Percentiles rank a stretch among this genome's conserved stretches.
Evolutionary conservation across 768 basidiomycete species (phyloP).

Genomic region (Nidularia sp.): DNA sequence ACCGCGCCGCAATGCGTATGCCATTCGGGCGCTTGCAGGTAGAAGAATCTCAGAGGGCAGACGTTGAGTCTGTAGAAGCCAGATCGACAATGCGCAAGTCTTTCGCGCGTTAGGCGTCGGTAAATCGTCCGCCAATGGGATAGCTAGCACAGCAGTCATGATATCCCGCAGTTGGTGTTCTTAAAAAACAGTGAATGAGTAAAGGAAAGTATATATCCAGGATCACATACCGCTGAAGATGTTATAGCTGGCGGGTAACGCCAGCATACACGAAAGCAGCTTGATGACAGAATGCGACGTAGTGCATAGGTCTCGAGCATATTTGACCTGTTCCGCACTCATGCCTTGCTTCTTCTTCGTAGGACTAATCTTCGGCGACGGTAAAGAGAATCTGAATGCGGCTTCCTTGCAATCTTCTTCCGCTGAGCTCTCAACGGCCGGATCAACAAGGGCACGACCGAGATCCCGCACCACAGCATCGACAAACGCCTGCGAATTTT

Average conservation of each 20-base stretch:
- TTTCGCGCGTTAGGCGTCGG: conserved; percentile 87
- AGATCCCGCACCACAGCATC: conserved; percentile 67
- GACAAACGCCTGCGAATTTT: conserved; percentile 46
- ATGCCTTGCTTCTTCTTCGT: conserved; percentile 65
- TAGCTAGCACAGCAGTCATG: conserved; percentile 61
- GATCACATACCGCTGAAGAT: conserved; percentile 55
- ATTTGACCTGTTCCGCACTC: conserved; percentile 73
- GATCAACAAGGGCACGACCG: conserved; percentile 59
- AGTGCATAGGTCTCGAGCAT: conserved; percentile 75
- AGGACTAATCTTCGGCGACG: conserved; percentile 70
- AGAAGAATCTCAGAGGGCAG: conserved; percentile 58
- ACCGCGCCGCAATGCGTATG: conserved; percentile 68
- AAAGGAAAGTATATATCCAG: conserved; percentile 5
- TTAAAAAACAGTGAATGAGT: conserved; percentile 31
- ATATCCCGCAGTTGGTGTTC: conserved; percentile 51
- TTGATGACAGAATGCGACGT: conserved; percentile 68
- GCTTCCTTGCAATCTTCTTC: conserved; percentile 20
- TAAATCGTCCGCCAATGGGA: conserved; percentile 63
- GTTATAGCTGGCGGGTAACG: conserved; percentile 51
- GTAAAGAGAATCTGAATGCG: conserved; percentile 34
- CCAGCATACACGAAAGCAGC: conserved; percentile 57
- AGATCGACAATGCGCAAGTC: conserved; percentile 75
- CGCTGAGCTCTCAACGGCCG: conserved; percentile 23
- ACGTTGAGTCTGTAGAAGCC: conserved; percentile 68
- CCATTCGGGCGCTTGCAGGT: conserved; percentile 64